Evolutionary conservation across 1,284 basidiomycete species (phyloP).

Genomic region (Tilletia caries): DNA sequence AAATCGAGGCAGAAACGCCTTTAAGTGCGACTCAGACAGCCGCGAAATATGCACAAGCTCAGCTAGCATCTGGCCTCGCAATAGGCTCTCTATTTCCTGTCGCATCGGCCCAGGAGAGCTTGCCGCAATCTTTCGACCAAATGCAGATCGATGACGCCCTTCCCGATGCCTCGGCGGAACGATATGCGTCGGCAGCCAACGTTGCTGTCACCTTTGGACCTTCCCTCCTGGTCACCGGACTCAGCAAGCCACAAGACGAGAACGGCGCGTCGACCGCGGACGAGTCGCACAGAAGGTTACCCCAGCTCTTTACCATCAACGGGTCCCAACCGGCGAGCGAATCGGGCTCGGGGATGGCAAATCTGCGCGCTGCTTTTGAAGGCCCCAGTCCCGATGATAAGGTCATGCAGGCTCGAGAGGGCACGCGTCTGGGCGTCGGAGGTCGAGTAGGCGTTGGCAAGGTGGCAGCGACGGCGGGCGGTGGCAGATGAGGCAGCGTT

Average conservation of each 20-base stretch:
- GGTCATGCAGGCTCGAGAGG: conserved; percentile 72
- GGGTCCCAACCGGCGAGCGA: not conserved
- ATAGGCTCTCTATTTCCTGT: conserved; percentile 37
- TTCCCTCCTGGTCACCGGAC: not conserved
- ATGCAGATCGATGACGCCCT: conserved; percentile 4
- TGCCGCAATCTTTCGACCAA: not conserved
- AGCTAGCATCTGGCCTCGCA: conserved; percentile 14
- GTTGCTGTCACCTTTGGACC: not conserved
- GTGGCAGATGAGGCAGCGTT: not conserved
- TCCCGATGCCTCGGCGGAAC: not conserved
- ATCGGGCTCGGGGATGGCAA: conserved; percentile 20
- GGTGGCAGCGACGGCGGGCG: not conserved
- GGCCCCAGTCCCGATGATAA: conserved; percentile 82
- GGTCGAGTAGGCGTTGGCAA: not conserved
- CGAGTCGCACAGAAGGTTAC: not conserved
- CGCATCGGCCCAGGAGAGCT: not conserved
- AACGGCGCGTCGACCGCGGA: not conserved
- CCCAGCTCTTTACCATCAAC: not conserved
- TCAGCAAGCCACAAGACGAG: not conserved
- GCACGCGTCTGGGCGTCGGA: conserved; percentile 58
- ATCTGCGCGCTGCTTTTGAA: conserved; percentile 61
- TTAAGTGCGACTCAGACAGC: not conserved
- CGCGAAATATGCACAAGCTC: not conserved
- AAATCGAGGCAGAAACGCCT: not conserved
- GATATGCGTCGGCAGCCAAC: not conserved